Evolutionary conservation across 2,329 filamentous ascomycete genomes (phyloP).

Genomic region (Ceratocystis huliohia): DNA sequence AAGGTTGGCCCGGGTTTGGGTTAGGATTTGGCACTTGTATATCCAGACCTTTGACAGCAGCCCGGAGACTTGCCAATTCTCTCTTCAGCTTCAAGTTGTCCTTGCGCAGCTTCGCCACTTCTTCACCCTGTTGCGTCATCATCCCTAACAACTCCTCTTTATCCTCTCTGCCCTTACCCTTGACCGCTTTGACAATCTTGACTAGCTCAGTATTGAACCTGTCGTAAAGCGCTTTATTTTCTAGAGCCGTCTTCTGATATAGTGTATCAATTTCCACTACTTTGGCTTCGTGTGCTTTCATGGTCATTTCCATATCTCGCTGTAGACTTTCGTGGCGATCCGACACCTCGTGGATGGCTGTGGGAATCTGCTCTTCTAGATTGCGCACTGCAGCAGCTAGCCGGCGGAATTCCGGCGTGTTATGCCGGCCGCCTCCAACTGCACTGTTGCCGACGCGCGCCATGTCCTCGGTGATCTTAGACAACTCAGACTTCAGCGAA

Average conservation of each 20-base stretch:
- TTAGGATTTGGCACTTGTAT: conserved; percentile 12
- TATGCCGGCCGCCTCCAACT: conserved; percentile 28
- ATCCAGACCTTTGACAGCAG: conserved; percentile 30
- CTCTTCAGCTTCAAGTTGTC: conserved; percentile 75
- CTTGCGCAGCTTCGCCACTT: conserved; percentile 63
- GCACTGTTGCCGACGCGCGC: conserved; percentile 31
- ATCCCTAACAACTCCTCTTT: conserved; percentile 63
- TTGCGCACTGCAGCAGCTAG: conserved; percentile 46
- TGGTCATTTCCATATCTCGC: conserved; percentile 55
- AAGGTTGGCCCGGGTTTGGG: not conserved
- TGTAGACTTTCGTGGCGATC: conserved; percentile 52
- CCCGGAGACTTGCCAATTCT: conserved; percentile 60
- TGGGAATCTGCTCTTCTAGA: conserved; percentile 55
- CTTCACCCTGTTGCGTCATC: conserved; percentile 62
- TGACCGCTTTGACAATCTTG: conserved; percentile 65
- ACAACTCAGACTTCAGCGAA: conserved; percentile 60
- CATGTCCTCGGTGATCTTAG: conserved; percentile 70
- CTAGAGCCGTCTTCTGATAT: conserved; percentile 73
- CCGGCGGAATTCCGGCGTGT: conserved; percentile 35
- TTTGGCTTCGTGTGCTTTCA: conserved; percentile 64
- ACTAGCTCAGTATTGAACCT: conserved; percentile 84
- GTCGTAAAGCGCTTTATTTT: conserved; percentile 87
- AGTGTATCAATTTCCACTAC: conserved; percentile 74
- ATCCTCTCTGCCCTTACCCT: conserved; percentile 59
- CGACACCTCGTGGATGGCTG: conserved; percentile 44